Evolutionary conservation across 2,329 filamentous ascomycete genomes (phyloP), one percentile per base, ranked within the genome.

Genomic region (Ceratocystis colombiana): DNA sequence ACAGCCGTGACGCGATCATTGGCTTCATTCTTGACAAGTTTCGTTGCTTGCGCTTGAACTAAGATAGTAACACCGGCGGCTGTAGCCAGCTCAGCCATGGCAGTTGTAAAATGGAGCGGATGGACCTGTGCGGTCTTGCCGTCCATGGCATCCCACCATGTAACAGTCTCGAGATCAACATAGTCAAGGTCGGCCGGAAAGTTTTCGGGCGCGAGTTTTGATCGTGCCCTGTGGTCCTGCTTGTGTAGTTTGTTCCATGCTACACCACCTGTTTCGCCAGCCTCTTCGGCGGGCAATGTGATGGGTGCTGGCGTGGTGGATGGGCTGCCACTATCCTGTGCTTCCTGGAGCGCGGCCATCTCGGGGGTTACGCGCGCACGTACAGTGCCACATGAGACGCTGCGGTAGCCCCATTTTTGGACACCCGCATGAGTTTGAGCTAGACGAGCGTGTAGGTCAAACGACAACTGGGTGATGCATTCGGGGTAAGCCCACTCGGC

Each of bases 401-500:
- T 82, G 64, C 94, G 82, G 72, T 97, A 97, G 0, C 93, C 94
- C 93, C 94, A 99, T 74, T 82, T 79, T 66, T 87, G 79, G 30
- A 82, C 83, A 1, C 94, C 94, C 69, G 83, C 82, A 73, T 97
- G 89, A 74, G 96, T 87, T 3, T 85, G 82, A n/a, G 93, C 89
- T 12, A 99, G 80, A 72, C 96, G 85, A 44, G 84, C 83, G 72
- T 97, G 94, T 17, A 97, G 79, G 61, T 81, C 82, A 76, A 91
- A 97, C 67, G 89, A 95, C 53, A 97, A 79, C 0, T 89, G 89
- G 0, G 96, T 93, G 48, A 97, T 84, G 71, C 84, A 87, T 67
- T 79, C 80, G 0, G 94, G 94, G 73, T 96, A 96, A 0, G 93
- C 94, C 91, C 93, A 97, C 17, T 92, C 79, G 0, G 87, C 94